phyloP scores from a whole-genome alignment of 805 yeast genomes.

The Starmerella vitae region DNA sequence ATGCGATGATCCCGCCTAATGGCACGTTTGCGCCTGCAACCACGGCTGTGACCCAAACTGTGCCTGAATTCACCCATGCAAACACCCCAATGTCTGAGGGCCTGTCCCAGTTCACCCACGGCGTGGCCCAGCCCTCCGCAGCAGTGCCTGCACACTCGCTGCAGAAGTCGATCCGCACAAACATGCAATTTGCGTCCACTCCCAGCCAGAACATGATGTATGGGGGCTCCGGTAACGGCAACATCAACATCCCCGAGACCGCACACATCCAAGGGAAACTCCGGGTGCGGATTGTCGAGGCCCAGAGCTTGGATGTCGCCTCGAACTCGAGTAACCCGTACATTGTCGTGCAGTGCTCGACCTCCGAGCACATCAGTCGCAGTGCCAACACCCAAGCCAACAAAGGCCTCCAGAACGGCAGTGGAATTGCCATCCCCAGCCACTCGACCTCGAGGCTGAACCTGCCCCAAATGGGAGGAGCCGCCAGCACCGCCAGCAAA shows the following conservation, averaged over 20 bases:
- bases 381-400: constrained; percentile 15
- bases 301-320: constrained; percentile 39
- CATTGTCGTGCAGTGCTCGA: constrained; percentile 83
- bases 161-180: background rate
- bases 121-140: constrained; percentile 1
- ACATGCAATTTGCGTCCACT: background rate
- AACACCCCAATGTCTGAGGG: background rate
- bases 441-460: constrained; percentile 10
- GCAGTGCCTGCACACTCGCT: background rate
- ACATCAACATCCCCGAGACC: constrained; percentile 15
- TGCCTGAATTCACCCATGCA: constrained; percentile 3
- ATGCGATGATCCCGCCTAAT: constrained; percentile 16
- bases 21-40: constrained; percentile 19
- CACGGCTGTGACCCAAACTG: constrained; percentile 15
- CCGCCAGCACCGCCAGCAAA: background rate
- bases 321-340: constrained; percentile 31
- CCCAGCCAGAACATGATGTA: background rate
- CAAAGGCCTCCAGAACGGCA: constrained; percentile 6
- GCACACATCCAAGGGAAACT: constrained; percentile 45
- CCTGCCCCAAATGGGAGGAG: constrained; percentile 10
- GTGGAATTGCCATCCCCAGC: constrained; percentile 30
- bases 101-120: background rate
- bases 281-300: constrained; percentile 68
- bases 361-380: constrained; percentile 73
- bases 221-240: background rate